These are phyloP conservation scores for Lactarius evosmus DNA, from an alignment of 768 basidiomycete species.

Conservation along the genomic window DNA sequence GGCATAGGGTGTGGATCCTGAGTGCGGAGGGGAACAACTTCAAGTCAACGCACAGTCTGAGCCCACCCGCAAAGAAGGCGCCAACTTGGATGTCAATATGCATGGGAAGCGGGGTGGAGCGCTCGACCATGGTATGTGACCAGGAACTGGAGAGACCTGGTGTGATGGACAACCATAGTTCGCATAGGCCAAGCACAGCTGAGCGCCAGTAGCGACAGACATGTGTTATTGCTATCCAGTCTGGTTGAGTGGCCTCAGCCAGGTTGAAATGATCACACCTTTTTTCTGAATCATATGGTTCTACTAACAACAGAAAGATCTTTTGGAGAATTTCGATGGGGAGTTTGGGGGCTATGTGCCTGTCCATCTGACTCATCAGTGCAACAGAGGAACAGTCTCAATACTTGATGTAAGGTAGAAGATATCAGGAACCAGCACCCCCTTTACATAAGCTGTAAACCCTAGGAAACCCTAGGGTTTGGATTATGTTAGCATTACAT, in stretches of 20 bases:
- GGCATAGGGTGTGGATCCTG: conserved; percentile 13
- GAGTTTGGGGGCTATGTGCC: neutral
- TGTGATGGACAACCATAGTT: conserved; percentile 20
- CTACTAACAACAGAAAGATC: neutral
- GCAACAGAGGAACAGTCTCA: neutral
- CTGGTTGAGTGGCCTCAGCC: neutral
- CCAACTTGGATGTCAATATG: conserved; percentile 12
- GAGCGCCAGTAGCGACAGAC: conserved; percentile 21
- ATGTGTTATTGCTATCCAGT: conserved; percentile 14
- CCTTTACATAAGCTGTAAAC: too few relatives aligned
- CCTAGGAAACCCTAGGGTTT: too few relatives aligned
- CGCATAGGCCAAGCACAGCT: conserved; percentile 15
- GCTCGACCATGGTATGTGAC: conserved; percentile 19
- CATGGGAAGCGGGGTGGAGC: conserved; percentile 15
- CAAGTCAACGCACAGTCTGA: conserved; percentile 12
- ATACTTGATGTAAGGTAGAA: neutral
- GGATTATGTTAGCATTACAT: too few relatives aligned
- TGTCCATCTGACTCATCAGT: neutral
- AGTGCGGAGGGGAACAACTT: conserved; percentile 14
- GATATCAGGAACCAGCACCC: too few relatives aligned
- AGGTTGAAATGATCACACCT: neutral
- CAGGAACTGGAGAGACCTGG: conserved; percentile 9
- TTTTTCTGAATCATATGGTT: neutral
- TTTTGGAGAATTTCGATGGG: neutral
- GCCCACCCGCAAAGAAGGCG: neutral